These are phyloP conservation scores for Jatropha curcas DNA, from an alignment of 345 rosid genomes.

Conservation along the genomic window DNA sequence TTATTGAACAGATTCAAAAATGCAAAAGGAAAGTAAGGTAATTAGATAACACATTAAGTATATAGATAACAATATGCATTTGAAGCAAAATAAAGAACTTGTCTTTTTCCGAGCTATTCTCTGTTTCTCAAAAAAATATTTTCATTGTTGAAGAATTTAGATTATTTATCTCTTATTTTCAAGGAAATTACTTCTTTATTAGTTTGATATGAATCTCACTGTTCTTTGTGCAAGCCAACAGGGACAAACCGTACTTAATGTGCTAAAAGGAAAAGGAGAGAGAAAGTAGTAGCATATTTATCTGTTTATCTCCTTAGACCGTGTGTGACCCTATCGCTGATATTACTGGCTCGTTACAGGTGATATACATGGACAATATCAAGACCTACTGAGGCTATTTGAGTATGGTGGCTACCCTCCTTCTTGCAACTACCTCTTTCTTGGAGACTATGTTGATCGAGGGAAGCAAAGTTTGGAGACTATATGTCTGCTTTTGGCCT, in stretches of 20 bases:
- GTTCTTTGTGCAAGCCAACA: background rate
- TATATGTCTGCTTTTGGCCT: slow-evolving; percentile 89
- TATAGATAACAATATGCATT: background rate
- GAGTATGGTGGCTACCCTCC: slow-evolving; percentile 94
- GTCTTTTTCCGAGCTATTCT: background rate
- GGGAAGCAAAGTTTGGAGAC: slow-evolving; percentile 99
- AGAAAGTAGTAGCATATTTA: too few species aligned
- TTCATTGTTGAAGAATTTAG: background rate
- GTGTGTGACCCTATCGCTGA: slow-evolving; percentile 9
- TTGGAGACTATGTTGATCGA: slow-evolving; percentile 95
- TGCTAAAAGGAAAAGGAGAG: background rate
- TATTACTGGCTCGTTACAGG: slow-evolving; percentile 45
- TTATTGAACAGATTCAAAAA: background rate
- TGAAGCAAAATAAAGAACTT: background rate
- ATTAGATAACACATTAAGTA: too few species aligned
- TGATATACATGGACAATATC: slow-evolving; percentile 95
- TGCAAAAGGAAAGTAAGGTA: background rate
- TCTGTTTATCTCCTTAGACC: background rate
- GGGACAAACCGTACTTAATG: background rate
- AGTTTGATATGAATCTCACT: background rate
- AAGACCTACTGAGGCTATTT: slow-evolving; percentile 82
- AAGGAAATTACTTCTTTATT: background rate
- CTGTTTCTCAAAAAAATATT: background rate
- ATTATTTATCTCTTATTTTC: background rate
- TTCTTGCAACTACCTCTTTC: slow-evolving; percentile 82